These are phyloP conservation scores for Cytospora schulzeri DNA, from an alignment of 2,329 filamentous ascomycete genomes.

Conservation along the genomic window DNA sequence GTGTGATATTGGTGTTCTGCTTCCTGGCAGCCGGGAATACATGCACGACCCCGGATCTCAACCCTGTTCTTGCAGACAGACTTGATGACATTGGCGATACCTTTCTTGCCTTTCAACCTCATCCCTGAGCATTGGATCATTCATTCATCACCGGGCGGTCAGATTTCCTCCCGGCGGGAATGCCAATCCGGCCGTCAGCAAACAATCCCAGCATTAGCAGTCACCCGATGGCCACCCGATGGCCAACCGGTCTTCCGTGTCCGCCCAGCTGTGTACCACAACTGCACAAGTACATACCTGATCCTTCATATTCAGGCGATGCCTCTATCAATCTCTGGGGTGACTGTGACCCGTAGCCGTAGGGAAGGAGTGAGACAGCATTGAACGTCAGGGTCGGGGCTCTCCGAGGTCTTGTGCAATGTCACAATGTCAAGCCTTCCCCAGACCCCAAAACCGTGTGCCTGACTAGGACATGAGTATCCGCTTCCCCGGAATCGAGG, in stretches of 20 bases:
- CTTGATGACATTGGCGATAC: not conserved
- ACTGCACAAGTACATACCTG: not conserved
- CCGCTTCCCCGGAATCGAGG: not conserved
- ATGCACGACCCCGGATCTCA: not conserved
- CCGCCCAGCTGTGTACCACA: not conserved
- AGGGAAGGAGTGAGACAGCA: not conserved
- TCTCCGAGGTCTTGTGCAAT: not conserved
- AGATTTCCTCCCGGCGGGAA: not conserved
- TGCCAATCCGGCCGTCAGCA: not conserved
- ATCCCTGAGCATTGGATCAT: not conserved
- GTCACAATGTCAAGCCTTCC: not conserved
- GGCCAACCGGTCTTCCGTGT: not conserved
- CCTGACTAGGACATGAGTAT: not conserved
- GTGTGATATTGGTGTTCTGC: conserved; percentile 5
- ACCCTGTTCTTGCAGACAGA: not conserved
- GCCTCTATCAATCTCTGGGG: not conserved
- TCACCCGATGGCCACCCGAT: not conserved
- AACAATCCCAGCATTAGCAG: not conserved
- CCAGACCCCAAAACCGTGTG: not conserved
- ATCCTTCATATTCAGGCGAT: not conserved
- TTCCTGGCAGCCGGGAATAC: conserved; percentile 10
- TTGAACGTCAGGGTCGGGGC: no score
- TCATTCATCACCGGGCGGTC: not conserved
- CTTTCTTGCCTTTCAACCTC: not conserved
- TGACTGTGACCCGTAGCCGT: not conserved